These are phyloP conservation scores for Pseudozyma tsukubaensis DNA, from an alignment of 1,284 basidiomycete species.

Conservation along the genomic window DNA sequence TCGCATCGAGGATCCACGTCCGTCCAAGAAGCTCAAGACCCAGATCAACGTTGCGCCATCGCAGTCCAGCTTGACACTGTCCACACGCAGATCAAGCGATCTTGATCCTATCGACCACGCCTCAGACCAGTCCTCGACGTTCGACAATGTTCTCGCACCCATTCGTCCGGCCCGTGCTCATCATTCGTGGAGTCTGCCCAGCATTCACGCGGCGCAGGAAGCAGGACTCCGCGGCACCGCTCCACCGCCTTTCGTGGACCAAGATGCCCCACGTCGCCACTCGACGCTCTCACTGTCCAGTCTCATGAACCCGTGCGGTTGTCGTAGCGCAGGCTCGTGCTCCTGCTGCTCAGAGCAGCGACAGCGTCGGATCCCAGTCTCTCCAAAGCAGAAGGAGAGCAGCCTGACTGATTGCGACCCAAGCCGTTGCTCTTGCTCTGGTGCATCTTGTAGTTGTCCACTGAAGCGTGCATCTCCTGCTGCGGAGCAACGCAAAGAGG, in stretches of 20 bases:
- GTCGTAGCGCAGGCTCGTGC: slow-evolving; percentile 43
- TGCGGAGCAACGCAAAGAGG: not conserved
- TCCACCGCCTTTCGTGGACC: not conserved
- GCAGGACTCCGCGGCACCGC: not conserved
- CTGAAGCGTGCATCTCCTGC: not conserved
- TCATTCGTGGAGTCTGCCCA: slow-evolving; percentile 39
- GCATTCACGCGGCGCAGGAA: slow-evolving; percentile 21
- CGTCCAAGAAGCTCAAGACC: slow-evolving; percentile 14
- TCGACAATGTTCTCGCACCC: slow-evolving; percentile 26
- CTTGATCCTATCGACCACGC: not conserved
- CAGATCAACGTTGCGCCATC: not conserved
- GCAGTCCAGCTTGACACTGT: not conserved
- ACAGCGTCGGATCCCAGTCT: slow-evolving; percentile 6
- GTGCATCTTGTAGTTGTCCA: slow-evolving; percentile 3
- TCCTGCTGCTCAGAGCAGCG: slow-evolving; percentile 39
- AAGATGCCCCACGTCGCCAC: slow-evolving; percentile 10
- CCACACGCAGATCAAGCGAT: not conserved
- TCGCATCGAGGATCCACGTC: slow-evolving; percentile 4
- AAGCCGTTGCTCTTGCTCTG: slow-evolving; percentile 19
- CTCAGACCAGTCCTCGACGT: not conserved
- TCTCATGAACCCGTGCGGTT: slow-evolving; percentile 60
- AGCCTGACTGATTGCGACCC: slow-evolving; percentile 15
- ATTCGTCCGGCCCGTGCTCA: slow-evolving; percentile 16
- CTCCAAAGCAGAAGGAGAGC: slow-evolving; percentile 8
- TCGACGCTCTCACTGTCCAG: slow-evolving; percentile 53